Conservation (phyloP, 441 rosid genomes). For the Populus hybrid region DNA sequence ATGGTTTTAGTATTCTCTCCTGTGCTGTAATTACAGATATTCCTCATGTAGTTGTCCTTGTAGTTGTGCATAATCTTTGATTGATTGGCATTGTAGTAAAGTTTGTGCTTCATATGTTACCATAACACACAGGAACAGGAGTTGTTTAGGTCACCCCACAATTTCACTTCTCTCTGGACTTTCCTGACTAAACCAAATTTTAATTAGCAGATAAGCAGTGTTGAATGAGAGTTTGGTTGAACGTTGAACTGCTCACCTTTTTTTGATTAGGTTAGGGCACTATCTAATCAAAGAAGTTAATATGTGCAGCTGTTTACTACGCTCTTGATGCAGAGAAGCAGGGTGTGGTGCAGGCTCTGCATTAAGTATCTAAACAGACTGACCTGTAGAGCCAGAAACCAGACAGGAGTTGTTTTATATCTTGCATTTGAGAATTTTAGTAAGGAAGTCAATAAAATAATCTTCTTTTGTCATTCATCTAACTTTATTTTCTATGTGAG, state of each 20-base stretch:
- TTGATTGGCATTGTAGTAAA: background rate
- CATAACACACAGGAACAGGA: background rate
- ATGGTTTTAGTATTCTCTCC: conserved; percentile 2
- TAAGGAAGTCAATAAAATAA: conserved; percentile 33
- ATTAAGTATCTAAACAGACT: conserved; percentile 53
- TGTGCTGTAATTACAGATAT: conserved; percentile 8
- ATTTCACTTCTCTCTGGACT: background rate
- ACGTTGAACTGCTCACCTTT: conserved; percentile 16
- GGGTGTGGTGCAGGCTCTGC: conserved; percentile 58
- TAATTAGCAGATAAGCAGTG: conserved; percentile 12
- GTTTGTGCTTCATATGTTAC: background rate
- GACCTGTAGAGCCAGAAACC: conserved; percentile 47
- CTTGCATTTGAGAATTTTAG: conserved; percentile 51
- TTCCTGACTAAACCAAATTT: conserved; percentile 1
- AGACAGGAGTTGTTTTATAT: conserved; percentile 41
- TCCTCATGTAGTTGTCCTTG: background rate
- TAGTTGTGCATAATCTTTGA: conserved; percentile 3
- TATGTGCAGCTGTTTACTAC: conserved; percentile 40
- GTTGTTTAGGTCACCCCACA: conserved; percentile 12
- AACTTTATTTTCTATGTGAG: conserved; percentile 11
- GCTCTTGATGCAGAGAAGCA: conserved; percentile 69
- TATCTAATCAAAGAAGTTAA: conserved; percentile 35
- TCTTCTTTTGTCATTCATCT: conserved; percentile 19
- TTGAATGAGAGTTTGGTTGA: conserved; percentile 19
- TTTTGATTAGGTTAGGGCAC: conserved; percentile 21